Percentiles rank a stretch among this genome's conserved stretches.
phyloP scores from a whole-genome alignment of 192 early-diverging fungal genomes.

The Mortierella antarctica region DNA sequence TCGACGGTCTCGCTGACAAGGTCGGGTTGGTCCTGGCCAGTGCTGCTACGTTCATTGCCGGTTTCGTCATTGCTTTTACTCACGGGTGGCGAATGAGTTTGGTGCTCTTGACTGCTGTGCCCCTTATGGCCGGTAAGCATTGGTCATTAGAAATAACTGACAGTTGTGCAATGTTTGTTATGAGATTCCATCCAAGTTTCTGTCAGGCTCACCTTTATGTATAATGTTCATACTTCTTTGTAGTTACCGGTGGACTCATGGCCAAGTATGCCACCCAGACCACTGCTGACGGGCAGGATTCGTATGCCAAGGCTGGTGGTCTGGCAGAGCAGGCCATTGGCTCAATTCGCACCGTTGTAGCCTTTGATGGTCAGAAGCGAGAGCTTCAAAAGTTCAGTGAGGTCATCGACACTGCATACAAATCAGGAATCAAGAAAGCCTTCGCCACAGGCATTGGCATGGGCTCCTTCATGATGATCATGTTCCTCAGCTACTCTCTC shows the following conservation, averaged over 20 bases:
- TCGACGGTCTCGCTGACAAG: conserved; percentile 92
- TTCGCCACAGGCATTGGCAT: conserved; percentile 70
- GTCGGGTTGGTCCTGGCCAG: conserved; percentile 76
- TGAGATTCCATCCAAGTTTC: background rate
- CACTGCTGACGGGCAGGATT: conserved; percentile 64
- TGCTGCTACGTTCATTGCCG: conserved; percentile 74
- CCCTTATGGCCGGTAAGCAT: conserved; percentile 67
- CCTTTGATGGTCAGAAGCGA: conserved; percentile 84
- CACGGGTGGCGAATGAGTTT: conserved; percentile 86
- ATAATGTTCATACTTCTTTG: background rate
- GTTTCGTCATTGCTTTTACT: conserved; percentile 82
- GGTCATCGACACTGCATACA: conserved; percentile 68
- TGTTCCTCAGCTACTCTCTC: conserved; percentile 82
- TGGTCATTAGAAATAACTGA: background rate
- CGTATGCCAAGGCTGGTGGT: conserved; percentile 86
- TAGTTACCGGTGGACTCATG: conserved; percentile 63
- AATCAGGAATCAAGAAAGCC: conserved; percentile 71
- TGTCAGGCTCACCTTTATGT: background rate
- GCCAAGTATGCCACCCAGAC: conserved; percentile 61
- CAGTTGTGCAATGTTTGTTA: background rate
- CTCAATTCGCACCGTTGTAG: conserved; percentile 87
- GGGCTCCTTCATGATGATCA: conserved; percentile 78
- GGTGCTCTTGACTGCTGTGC: conserved; percentile 82
- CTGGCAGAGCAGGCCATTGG: conserved; percentile 88
- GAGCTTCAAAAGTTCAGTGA: conserved; percentile 60